Conservation (phyloP, 129 eudicot genomes). For the Pseudognaphalium luteoalbum region DNA sequence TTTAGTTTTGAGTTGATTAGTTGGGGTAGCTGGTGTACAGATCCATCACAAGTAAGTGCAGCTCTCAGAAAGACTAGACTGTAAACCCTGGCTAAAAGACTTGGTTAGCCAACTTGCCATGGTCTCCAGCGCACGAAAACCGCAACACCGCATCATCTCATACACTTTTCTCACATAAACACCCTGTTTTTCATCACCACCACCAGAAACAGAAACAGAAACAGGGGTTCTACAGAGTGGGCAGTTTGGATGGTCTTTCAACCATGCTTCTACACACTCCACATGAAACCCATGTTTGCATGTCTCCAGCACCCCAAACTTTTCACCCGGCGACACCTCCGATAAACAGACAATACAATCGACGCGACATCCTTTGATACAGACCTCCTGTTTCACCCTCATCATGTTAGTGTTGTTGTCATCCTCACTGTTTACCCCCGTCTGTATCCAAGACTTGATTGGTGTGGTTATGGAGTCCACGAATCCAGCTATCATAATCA, state of each 20-base stretch:
- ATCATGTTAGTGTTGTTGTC: not conserved
- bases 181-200: not conserved
- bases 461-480: conserved; percentile 30
- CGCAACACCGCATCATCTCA: not conserved
- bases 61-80: conserved; percentile 29
- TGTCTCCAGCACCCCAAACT: conserved; percentile 19
- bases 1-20: not conserved
- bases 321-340: conserved; percentile 17
- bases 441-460: conserved; percentile 27
- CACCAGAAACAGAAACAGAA: conserved; percentile 3
- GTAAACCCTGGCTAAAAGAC: conserved; percentile 22
- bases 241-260: conserved; percentile 32
- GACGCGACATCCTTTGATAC: not conserved
- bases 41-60: conserved; percentile 28
- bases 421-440: not conserved
- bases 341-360: conserved; percentile 35
- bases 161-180: conserved; percentile 18
- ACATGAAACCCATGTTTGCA: conserved; percentile 36
- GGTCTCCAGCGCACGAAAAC: conserved; percentile 2
- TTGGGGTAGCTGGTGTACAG: not conserved
- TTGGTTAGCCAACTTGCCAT: conserved; percentile 22
- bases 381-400: not conserved
- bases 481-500: conserved; percentile 35
- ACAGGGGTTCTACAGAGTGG: conserved; percentile 37
- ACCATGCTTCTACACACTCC: conserved; percentile 32